These are phyloP conservation scores for Paramecium tetraurelia DNA, from an alignment of 73 alveolate genomes.

Conservation along the genomic window DNA sequence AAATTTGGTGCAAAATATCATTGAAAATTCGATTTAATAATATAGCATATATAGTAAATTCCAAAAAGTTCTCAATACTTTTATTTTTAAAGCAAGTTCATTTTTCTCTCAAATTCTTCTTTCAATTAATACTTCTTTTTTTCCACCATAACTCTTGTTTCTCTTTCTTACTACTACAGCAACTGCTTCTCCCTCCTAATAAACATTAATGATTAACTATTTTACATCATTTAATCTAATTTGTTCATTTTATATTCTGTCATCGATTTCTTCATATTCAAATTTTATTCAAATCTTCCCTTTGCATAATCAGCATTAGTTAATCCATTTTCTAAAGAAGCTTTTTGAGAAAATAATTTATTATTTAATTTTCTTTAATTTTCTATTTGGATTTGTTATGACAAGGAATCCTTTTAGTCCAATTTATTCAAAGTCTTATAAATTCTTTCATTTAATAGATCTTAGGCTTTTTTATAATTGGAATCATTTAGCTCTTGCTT, in stretches of 20 bases:
- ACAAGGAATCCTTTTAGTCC: not conserved
- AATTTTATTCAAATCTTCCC: not conserved
- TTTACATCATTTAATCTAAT: slow-evolving; percentile 26
- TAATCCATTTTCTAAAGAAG: not conserved
- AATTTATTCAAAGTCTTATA: not conserved
- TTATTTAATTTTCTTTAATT: not conserved
- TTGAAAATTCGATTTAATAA: not conserved
- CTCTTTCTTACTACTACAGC: not conserved
- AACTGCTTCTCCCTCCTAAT: slow-evolving; percentile 7
- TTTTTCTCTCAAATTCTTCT: not conserved
- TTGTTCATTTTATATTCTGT: slow-evolving; percentile 10
- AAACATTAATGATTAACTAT: not conserved
- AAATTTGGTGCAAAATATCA: not conserved
- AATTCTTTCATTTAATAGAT: not conserved
- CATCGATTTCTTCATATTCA: not conserved
- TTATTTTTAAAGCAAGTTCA: not conserved
- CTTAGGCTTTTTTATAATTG: not conserved
- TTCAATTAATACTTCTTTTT: not conserved
- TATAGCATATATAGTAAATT: not conserved
- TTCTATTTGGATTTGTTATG: not conserved
- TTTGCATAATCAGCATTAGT: not conserved
- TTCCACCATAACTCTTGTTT: slow-evolving; percentile 18
- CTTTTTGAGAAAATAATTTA: not conserved
- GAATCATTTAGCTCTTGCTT: not conserved
- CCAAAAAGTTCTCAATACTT: not conserved